phyloP scores from a whole-genome alignment of 2,329 filamentous ascomycete species.

The Arthroderma uncinatum region DNA sequence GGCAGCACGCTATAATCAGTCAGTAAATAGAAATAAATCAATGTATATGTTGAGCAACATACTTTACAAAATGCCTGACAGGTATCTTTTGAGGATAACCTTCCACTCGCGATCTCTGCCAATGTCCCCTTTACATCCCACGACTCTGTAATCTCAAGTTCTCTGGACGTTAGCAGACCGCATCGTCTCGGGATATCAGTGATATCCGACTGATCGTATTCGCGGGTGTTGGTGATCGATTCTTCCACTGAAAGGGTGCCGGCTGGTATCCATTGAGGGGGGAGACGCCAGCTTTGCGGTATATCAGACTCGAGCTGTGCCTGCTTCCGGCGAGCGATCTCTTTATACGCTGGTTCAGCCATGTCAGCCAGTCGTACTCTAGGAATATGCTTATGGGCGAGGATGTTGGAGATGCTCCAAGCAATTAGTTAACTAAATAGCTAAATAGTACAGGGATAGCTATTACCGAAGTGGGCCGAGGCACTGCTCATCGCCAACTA shows the following conservation, averaged over 20 bases:
- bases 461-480: not conserved
- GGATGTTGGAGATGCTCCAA: too few relatives aligned
- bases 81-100: conserved; percentile 36
- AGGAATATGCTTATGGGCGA: not conserved
- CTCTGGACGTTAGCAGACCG: conserved; percentile 40
- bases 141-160: conserved; percentile 46
- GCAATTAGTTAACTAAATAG: too few relatives aligned
- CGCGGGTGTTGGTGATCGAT: conserved; percentile 24
- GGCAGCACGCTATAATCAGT: conserved; percentile 24
- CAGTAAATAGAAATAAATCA: not conserved
- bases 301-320: conserved; percentile 29
- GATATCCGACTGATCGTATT: conserved; percentile 30
- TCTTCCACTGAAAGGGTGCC: conserved; percentile 28
- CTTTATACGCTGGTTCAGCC: conserved; percentile 20
- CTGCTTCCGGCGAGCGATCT: conserved; percentile 31
- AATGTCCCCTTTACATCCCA: conserved; percentile 37
- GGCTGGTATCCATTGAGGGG: conserved; percentile 23
- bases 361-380: not conserved
- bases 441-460: not conserved
- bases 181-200: conserved; percentile 43
- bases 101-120: conserved; percentile 24
- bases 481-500: too few relatives aligned
- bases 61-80: conserved; percentile 46
- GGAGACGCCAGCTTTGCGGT: conserved; percentile 31
- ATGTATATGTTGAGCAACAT: not conserved